Percentiles rank a stretch among this genome's conserved stretches.
phyloP scores from a whole-genome alignment of 1,284 basidiomycete species.

The Cryptococcus amylolentus region DNA sequence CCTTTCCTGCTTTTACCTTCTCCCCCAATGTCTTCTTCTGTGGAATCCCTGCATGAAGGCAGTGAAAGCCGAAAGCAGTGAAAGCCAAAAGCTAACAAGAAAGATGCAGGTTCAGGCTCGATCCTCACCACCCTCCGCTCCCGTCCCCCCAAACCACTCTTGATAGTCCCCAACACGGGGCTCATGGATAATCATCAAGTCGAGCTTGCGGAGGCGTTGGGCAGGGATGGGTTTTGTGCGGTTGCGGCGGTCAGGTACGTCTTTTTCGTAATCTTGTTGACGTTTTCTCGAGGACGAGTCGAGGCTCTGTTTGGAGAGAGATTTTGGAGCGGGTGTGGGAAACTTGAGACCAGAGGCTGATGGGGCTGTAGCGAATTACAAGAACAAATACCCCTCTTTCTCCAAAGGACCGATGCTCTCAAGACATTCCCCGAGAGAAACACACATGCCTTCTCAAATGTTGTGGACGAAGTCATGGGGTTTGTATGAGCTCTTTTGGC shows the following conservation, averaged over 20 bases:
- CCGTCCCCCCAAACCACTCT: conserved; percentile 62
- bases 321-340: background rate
- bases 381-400: conserved; percentile 1
- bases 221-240: conserved; percentile 61
- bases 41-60: background rate
- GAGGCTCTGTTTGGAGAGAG: background rate
- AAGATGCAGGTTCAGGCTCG: conserved; percentile 80
- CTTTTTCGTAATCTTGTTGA: background rate
- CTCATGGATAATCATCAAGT: conserved; percentile 91
- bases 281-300: background rate
- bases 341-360: too few species aligned
- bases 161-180: conserved; percentile 84
- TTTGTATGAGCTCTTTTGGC: conserved; percentile 1
- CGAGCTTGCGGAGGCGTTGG: conserved; percentile 74
- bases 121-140: conserved; percentile 79
- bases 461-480: conserved; percentile 33
- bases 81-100: background rate
- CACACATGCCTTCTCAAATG: conserved; percentile 15
- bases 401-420: background rate
- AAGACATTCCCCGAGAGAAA: conserved; percentile 18
- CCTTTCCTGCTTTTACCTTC: background rate
- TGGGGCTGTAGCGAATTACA: conserved; percentile 2
- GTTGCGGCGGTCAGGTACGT: conserved; percentile 53
- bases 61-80: background rate
- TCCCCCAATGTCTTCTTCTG: background rate